Conservation (phyloP, 73 alveolate species). For the Paramecium biaurelia region DNA sequence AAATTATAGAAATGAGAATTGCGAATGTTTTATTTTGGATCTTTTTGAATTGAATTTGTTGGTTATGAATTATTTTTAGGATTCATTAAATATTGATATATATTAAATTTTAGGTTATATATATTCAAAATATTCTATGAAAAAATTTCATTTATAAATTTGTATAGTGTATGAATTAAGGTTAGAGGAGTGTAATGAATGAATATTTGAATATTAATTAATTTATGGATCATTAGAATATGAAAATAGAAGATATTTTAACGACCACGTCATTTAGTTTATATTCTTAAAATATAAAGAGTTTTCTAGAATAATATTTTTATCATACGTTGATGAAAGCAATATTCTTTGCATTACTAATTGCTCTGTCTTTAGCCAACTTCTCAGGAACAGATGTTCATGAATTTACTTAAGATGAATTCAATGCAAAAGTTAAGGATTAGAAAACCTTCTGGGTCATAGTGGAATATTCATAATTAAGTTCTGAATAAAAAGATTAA, state of each 20-base stretch:
- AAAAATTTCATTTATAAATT: neutral
- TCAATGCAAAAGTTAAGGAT: neutral
- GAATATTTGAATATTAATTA: neutral
- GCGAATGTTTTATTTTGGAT: neutral
- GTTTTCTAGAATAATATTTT: neutral
- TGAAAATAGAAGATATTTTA: neutral
- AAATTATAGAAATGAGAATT: neutral
- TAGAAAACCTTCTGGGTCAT: constrained; percentile 18
- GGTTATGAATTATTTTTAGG: neutral
- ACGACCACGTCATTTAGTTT: neutral
- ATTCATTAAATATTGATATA: neutral
- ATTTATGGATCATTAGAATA: neutral
- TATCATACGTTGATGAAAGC: constrained; percentile 31
- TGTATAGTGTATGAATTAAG: neutral
- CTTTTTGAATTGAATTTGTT: neutral
- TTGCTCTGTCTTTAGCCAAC: neutral
- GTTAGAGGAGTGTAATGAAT: neutral
- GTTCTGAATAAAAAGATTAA: neutral
- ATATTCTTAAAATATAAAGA: neutral
- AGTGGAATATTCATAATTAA: neutral
- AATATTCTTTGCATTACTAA: neutral
- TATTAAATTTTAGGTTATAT: neutral
- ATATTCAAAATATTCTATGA: neutral
- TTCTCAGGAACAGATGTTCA: constrained; percentile 25
- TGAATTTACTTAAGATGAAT: constrained; percentile 3